Evolutionary conservation across 2,329 filamentous ascomycete species (phyloP), one percentile per base, ranked within the genome.

Genomic region (Aspergillus caelatus): DNA sequence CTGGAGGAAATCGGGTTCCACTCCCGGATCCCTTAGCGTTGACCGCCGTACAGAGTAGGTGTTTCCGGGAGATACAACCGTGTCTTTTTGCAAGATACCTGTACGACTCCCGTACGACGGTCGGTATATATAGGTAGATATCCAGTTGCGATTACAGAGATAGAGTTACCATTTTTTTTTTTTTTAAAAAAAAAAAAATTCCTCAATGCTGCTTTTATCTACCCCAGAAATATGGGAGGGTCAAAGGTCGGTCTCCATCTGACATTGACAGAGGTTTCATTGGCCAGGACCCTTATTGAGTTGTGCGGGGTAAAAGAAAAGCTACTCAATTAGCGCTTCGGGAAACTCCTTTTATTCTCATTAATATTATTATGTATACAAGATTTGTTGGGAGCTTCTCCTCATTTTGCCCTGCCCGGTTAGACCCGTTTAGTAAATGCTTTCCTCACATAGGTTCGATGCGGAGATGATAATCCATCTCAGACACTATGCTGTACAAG

Each of bases 211-310:
- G 50, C 19, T 53, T 52, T 28, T 26, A 30, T 52, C 16, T 19
- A 12, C 26, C 48, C 26, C 16, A 21, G 30, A 53, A 30, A 41
- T 19, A 41, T 19, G 39, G 34, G 39, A 41, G 39, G 39, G 39
- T 41, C 39, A 41, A 41, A 36, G 14, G 34, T n/a, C 34, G 39
- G 34, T 36, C 34, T 36, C 34, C 34, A 36, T 36, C 34, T 68
- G 63, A 66, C 60, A 59, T 65, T 56, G 28, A 41, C 14, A 19
- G 30, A 28, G 4, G 26, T 28, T 28, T 62, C 39, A 64, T 65
- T 67, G 57, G 58, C n/a, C 32, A 30, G 28, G 11, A 48, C 34
- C 41, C 50, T 53, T n/a, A 19, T 43, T 50, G 36, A 39, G 61
- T 57, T 58, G 54, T 58, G 58, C 61, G 58, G 60, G 62, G 50